Conservation (phyloP, 1,284 basidiomycete species). For the Puccinia triticina region DNA sequence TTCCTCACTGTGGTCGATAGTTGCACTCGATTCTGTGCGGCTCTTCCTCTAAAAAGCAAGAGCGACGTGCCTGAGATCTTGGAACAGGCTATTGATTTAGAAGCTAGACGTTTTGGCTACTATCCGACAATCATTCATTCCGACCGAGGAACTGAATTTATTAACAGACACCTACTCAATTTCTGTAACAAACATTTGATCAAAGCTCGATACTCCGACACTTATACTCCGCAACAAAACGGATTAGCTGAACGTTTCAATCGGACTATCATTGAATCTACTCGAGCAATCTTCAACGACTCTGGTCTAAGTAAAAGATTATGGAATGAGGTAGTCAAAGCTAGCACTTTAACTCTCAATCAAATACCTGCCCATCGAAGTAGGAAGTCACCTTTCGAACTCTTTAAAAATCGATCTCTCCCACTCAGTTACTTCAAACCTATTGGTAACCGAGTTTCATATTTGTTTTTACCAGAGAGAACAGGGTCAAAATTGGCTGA, state of each 20-base stretch:
- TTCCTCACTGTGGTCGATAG: too few species aligned
- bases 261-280: background rate
- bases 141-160: conserved; percentile 15
- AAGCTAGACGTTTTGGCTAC: background rate
- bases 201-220: background rate
- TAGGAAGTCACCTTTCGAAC: conserved; percentile 2
- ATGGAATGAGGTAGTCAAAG: background rate
- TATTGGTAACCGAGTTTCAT: conserved; percentile 32
- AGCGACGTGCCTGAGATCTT: background rate
- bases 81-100: background rate
- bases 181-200: background rate
- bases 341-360: background rate
- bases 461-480: conserved; percentile 58
- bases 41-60: background rate
- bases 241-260: background rate
- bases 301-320: background rate
- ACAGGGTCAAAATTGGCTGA: conserved; percentile 62
- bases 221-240: conserved; percentile 26
- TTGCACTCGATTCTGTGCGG: background rate
- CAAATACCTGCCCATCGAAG: background rate
- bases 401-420: background rate
- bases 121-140: background rate
- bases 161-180: background rate
- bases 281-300: background rate
- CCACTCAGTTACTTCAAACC: background rate